Base-by-base conservation (phyloP, 179 eudicot species). In the Camellia oleifera region DNA sequence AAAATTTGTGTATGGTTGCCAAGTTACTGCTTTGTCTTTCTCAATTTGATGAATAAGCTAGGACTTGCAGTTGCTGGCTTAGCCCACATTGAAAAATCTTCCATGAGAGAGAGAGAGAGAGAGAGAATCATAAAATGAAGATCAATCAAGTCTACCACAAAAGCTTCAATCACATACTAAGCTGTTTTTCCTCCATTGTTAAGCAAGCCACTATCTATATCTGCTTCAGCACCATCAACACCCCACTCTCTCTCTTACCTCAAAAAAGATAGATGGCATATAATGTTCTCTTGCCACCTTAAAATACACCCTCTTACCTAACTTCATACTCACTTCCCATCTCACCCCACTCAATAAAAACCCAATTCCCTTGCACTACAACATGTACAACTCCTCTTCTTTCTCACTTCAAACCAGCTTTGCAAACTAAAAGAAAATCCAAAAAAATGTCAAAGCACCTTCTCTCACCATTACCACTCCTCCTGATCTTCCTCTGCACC, bases 401-500 rank as follows among this genome's bases (percentile, higher is more conserved):
- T 20, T 65, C n/a, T 65, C 62, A 46, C 60, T 40, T 26, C 69
- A 23, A 67, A 67, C 8, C 20, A 12, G 7, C 17, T 7, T 4
- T 2, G 1, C 3, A 45, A 32, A 32, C 40, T 11, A 2, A 68
- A 40, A 13, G 9, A 15, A 70, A 48, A 6, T 18, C 74, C 53
- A 15, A 17, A 7, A 75, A 11, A 68, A 53, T 68, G 77, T 64
- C 63, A 81, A 82, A 77, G 46, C 40, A 56, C 5, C 14, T 32
- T 12, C 12, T 82, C 64, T 61, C 75, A 13, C 32, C 45, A 57
- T 12, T 76, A 15, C 2, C 44, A 6, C 61, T 54, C 54, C 44
- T 82, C 3, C 69, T 66, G 0, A 8, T 78, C 54, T 74, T 82
- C 9, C n/a, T 77, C 74, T 54, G n/a, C 66, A 26, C 0, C 80